These are phyloP conservation scores for Erythrophleum ivorense DNA, from an alignment of 331 rosid genomes.

Conservation along the genomic window DNA sequence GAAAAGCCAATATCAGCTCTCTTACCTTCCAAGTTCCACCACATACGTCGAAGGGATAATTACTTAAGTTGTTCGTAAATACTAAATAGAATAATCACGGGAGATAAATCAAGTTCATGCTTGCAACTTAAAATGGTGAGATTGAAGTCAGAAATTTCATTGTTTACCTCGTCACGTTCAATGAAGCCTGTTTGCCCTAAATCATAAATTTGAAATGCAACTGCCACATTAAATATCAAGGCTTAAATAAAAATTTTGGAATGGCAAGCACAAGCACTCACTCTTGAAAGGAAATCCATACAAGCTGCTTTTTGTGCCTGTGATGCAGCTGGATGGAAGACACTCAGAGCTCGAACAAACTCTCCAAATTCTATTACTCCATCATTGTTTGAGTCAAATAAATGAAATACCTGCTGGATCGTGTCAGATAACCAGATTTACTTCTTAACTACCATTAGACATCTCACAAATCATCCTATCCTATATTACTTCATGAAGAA, in stretches of 20 bases:
- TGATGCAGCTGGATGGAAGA: slow-evolving; percentile 66
- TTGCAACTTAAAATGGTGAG: not conserved
- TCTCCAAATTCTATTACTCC: slow-evolving; percentile 61
- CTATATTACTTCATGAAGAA: not conserved
- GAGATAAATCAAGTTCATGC: not conserved
- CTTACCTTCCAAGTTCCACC: slow-evolving; percentile 42
- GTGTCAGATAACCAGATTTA: not conserved
- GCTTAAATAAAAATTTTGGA: slow-evolving; percentile 12
- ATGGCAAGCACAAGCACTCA: not conserved
- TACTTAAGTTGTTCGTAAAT: not conserved
- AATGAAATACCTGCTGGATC: slow-evolving; percentile 47
- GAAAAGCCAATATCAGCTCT: slow-evolving; percentile 48
- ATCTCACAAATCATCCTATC: not conserved
- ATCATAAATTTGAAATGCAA: slow-evolving; percentile 64
- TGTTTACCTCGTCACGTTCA: slow-evolving; percentile 55
- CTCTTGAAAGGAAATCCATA: slow-evolving; percentile 34
- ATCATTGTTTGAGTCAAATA: slow-evolving; percentile 59
- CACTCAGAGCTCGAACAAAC: slow-evolving; percentile 58
- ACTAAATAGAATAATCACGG: not conserved
- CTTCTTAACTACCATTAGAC: not conserved
- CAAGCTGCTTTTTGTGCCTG: slow-evolving; percentile 54
- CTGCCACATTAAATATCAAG: slow-evolving; percentile 44
- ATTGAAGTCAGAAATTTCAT: slow-evolving; percentile 2
- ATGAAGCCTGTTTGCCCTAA: slow-evolving; percentile 59
- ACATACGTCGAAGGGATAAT: slow-evolving; percentile 20